phyloP scores from a whole-genome alignment of 2,329 filamentous ascomycete genomes.

The Botryosphaeria dothidea region DNA sequence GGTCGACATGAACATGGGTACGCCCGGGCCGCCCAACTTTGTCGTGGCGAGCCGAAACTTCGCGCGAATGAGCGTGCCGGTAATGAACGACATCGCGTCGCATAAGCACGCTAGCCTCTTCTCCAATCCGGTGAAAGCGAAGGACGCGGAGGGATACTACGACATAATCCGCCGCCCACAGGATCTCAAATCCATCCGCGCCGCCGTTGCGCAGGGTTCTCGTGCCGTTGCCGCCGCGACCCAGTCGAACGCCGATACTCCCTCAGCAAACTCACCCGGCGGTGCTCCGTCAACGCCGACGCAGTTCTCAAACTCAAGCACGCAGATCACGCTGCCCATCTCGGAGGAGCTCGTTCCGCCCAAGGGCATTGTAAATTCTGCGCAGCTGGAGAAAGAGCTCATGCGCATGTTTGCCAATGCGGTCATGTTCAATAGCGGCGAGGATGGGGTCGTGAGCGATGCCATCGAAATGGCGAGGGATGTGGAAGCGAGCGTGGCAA shows the following conservation, averaged over 20 bases:
- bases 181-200: slow-evolving; percentile 53
- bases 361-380: slow-evolving; percentile 87
- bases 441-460: slow-evolving; percentile 85
- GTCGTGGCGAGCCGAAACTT: slow-evolving; percentile 52
- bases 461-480: slow-evolving; percentile 87
- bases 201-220: slow-evolving; percentile 48
- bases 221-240: slow-evolving; percentile 62
- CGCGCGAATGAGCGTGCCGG: slow-evolving; percentile 46
- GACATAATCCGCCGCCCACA: slow-evolving; percentile 55
- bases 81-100: slow-evolving; percentile 53
- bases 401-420: slow-evolving; percentile 98
- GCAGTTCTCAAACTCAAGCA: not conserved
- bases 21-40: slow-evolving; percentile 28
- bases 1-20: slow-evolving; percentile 23
- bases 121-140: slow-evolving; percentile 49
- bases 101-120: slow-evolving; percentile 57
- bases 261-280: slow-evolving; percentile 61
- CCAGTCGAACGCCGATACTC: slow-evolving; percentile 57
- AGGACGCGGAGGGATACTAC: slow-evolving; percentile 53
- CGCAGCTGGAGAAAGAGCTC: slow-evolving; percentile 88
- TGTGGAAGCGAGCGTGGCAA: slow-evolving; percentile 75
- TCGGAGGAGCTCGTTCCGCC: slow-evolving; percentile 80
- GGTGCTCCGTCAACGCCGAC: slow-evolving; percentile 30
- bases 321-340: slow-evolving; percentile 55
- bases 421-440: slow-evolving; percentile 96